Conservation (phyloP, 1,284 basidiomycete genomes). For the Moesziomyces sp. region DNA sequence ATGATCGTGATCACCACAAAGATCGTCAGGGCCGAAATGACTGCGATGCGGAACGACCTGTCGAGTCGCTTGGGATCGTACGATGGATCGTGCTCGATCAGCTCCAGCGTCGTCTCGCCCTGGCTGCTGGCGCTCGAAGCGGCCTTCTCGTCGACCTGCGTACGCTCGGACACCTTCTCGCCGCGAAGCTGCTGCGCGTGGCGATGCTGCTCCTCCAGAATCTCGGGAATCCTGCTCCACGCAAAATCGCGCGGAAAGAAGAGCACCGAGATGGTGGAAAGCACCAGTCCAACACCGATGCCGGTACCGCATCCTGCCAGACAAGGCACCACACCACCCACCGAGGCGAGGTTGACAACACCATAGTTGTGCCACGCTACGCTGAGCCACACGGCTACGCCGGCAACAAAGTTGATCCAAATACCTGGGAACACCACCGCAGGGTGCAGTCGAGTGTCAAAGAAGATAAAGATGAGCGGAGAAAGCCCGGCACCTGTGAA, state of each 20-base stretch:
- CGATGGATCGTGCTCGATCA: conserved; percentile 37
- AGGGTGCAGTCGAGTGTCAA: conserved; percentile 53
- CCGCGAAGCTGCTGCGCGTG: conserved; percentile 16
- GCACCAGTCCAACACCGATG: conserved; percentile 50
- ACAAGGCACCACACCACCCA: conserved; percentile 49
- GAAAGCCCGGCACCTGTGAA: conserved; percentile 51
- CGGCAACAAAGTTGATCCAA: conserved; percentile 60
- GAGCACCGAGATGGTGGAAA: conserved; percentile 30
- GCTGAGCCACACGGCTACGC: conserved; percentile 61
- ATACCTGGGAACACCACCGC: conserved; percentile 58
- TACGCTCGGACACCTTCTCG: background rate
- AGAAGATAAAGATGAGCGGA: conserved; percentile 60
- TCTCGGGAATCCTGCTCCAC: conserved; percentile 50
- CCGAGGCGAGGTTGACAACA: conserved; percentile 40
- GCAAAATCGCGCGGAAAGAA: conserved; percentile 52
- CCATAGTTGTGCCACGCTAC: conserved; percentile 54
- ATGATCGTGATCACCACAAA: conserved; percentile 64
- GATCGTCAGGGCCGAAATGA: conserved; percentile 27
- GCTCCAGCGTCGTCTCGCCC: conserved; percentile 35
- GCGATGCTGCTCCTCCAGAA: conserved; percentile 32
- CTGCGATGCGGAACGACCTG: conserved; percentile 36
- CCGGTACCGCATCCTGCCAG: conserved; percentile 55
- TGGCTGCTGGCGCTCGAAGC: conserved; percentile 21
- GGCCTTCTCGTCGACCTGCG: conserved; percentile 5
- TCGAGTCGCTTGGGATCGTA: conserved; percentile 39